Percentiles rank a stretch among this genome's conserved stretches.
Conservation (phyloP, 495 filamentous ascomycete genomes). For the Aspergillus nidulans region DNA sequence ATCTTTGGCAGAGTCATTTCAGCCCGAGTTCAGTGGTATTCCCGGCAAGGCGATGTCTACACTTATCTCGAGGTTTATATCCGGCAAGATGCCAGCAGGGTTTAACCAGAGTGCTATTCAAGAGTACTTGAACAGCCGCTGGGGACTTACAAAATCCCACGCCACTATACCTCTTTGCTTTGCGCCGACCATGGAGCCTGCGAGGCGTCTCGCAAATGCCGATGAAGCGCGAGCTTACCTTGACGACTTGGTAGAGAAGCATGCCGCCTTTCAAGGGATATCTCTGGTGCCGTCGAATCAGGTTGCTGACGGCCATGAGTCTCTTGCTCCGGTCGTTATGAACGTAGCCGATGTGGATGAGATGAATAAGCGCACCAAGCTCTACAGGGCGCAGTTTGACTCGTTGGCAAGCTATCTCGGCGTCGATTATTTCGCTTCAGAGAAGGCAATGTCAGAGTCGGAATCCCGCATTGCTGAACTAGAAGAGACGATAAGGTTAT, state of each 20-base stretch:
- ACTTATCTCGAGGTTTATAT: conserved; percentile 86
- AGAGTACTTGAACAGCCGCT: conserved; percentile 87
- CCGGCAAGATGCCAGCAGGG: conserved; percentile 97
- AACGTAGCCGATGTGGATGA: conserved; percentile 91
- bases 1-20: conserved; percentile 87
- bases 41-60: conserved; percentile 92
- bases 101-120: conserved; percentile 92
- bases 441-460: neutral
- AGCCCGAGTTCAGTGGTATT: conserved; percentile 91
- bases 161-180: conserved; percentile 53
- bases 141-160: conserved; percentile 89
- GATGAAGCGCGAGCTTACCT: conserved; percentile 85
- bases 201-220: conserved; percentile 75
- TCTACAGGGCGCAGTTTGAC: conserved; percentile 95
- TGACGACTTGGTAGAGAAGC: conserved; percentile 79
- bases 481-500: conserved; percentile 86
- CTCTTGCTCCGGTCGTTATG: conserved; percentile 63
- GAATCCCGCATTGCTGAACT: conserved; percentile 27
- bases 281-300: conserved; percentile 53
- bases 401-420: conserved; percentile 89
- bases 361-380: conserved; percentile 78
- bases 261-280: conserved; percentile 77
- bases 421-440: conserved; percentile 31
- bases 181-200: conserved; percentile 86
- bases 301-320: neutral